Conservation (phyloP, 495 filamentous ascomycete species). For the Talaromyces nanjingensis region DNA sequence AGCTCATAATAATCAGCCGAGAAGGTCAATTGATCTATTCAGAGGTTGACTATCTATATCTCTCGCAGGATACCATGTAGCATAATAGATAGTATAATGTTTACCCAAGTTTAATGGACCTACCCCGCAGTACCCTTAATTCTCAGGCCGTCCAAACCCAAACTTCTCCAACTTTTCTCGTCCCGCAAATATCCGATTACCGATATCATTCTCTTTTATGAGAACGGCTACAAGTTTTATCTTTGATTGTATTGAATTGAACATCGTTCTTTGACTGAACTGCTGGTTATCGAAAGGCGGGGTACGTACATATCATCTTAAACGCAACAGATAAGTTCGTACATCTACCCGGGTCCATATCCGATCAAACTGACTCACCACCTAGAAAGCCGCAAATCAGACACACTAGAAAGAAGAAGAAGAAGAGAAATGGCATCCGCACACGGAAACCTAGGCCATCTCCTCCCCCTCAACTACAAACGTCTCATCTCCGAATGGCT, state of each 20-base stretch:
- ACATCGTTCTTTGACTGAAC: not conserved
- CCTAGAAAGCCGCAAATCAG: not conserved
- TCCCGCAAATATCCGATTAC: constrained; percentile 4
- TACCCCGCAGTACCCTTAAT: constrained; percentile 3
- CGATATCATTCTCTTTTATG: not conserved
- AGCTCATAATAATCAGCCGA: not conserved
- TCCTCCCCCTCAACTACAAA: constrained; percentile 82
- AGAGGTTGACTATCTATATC: not conserved
- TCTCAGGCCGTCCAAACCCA: not conserved
- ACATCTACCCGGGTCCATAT: not conserved
- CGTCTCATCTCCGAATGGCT: constrained; percentile 76
- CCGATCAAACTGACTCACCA: not conserved
- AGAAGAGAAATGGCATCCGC: constrained; percentile 44
- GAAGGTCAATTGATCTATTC: not conserved
- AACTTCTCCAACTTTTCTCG: not conserved
- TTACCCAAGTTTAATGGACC: not conserved
- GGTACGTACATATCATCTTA: not conserved
- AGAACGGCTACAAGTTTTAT: not conserved
- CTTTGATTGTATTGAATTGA: not conserved
- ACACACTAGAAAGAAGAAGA: no score
- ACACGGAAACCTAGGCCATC: constrained; percentile 69
- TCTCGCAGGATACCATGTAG: not conserved
- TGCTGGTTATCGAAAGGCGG: not conserved
- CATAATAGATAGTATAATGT: no score
- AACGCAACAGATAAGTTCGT: not conserved